These are phyloP conservation scores for Apiotrichum domesticum DNA, from an alignment of 1,284 basidiomycete genomes.

Conservation along the genomic window DNA sequence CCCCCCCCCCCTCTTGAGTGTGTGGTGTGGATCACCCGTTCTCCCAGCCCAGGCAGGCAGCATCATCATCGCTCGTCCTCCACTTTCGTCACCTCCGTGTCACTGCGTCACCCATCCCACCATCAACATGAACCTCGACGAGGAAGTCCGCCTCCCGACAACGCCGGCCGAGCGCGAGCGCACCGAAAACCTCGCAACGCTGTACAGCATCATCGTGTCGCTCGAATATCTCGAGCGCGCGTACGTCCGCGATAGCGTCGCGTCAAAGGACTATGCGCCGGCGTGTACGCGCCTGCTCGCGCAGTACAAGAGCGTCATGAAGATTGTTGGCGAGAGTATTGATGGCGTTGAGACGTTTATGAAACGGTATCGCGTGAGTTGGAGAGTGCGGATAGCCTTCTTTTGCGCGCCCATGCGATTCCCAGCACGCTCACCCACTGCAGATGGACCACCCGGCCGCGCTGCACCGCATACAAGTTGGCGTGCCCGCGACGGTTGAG, in stretches of 20 bases:
- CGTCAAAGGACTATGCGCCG: slow-evolving; percentile 89
- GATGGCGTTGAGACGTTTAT: slow-evolving; percentile 83
- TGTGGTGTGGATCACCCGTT: too few relatives aligned
- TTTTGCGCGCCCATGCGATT: too few relatives aligned
- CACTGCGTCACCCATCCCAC: not conserved
- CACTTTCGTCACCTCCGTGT: too few relatives aligned
- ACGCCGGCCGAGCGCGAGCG: slow-evolving; percentile 85
- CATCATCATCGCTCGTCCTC: too few relatives aligned
- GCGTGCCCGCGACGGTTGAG: slow-evolving; percentile 93
- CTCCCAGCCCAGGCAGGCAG: too few relatives aligned
- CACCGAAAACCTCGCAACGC: slow-evolving; percentile 79
- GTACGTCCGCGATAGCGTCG: slow-evolving; percentile 87
- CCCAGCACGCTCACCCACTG: too few relatives aligned
- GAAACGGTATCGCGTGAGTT: slow-evolving; percentile 71
- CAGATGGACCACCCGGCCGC: slow-evolving; percentile 95
- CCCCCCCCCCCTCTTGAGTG: not conserved
- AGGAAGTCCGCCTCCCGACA: slow-evolving; percentile 84
- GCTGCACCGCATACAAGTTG: slow-evolving; percentile 79
- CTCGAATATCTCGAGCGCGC: slow-evolving; percentile 93
- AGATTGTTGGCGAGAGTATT: slow-evolving; percentile 80
- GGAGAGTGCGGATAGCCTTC: slow-evolving; percentile 9
- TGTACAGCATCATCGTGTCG: slow-evolving; percentile 85
- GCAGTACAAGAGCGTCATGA: slow-evolving; percentile 95
- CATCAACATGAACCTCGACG: slow-evolving; percentile 56
- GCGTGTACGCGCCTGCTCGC: slow-evolving; percentile 86